These are phyloP conservation scores for Cardiospermum halicacabum DNA, from an alignment of 345 rosid species.

Conservation along the genomic window DNA sequence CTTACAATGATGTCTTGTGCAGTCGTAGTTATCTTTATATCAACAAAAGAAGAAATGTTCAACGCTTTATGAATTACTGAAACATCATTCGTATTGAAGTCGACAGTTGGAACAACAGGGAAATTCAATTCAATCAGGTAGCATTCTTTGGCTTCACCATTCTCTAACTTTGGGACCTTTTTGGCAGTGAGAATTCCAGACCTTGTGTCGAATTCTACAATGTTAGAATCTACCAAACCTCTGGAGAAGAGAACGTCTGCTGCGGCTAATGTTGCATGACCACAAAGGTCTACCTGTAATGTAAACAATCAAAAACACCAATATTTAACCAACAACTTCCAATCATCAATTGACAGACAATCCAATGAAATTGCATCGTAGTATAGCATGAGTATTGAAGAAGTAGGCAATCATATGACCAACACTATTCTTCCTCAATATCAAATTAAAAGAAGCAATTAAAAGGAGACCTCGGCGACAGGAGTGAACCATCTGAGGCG, in stretches of 20 bases:
- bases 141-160: slow-evolving; percentile 4
- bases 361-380: neutral
- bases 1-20: slow-evolving; percentile 45
- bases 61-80: slow-evolving; percentile 44
- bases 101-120: slow-evolving; percentile 34
- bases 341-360: neutral
- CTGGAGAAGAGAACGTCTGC: slow-evolving; percentile 57
- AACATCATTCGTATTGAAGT: slow-evolving; percentile 27
- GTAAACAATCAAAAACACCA: slow-evolving; percentile 5
- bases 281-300: slow-evolving; percentile 81
- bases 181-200: slow-evolving; percentile 73
- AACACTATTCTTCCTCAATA: neutral
- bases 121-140: slow-evolving; percentile 53
- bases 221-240: slow-evolving; percentile 42
- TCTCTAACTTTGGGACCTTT: slow-evolving; percentile 38
- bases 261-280: slow-evolving; percentile 88
- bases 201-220: slow-evolving; percentile 58
- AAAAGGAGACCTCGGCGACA: slow-evolving; percentile 30
- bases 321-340: neutral
- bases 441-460: neutral
- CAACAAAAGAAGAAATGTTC: slow-evolving; percentile 42
- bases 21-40: slow-evolving; percentile 41
- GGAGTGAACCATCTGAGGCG: slow-evolving; percentile 71
- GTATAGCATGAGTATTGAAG: neutral
- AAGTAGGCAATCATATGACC: neutral